Base-by-base conservation (phyloP, 208 protist genomes). In the Angomonas deanei region DNA sequence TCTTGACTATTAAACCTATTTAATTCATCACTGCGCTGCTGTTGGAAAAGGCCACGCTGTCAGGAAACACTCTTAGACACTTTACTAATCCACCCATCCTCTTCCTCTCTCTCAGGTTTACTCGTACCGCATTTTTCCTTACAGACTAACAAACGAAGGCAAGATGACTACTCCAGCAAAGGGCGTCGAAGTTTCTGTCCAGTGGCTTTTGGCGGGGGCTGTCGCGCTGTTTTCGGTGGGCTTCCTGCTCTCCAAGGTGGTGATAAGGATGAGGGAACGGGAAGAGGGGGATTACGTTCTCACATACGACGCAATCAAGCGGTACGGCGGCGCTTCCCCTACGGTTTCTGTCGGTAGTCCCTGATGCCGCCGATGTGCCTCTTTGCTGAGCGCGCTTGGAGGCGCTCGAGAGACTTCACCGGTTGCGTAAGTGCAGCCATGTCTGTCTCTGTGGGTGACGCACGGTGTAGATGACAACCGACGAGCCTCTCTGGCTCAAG, bases 391-490 rank as follows among this genome's bases (percentile, higher is more conserved):
- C 24, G 4, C n/a, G n/a, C 42, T 49, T 15, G n/a, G n/a, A 17
- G n/a, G 42, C n/a, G 5, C 42, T 15, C n/a, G n/a, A 15, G 6
- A 49, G 42, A 15, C n/a, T 21, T 21, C n/a, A 26, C 42, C n/a
- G 57, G 13, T 67, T 67, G 28, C 23, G 53, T 15, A 30, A 47
- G 3, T 67, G 62, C 28, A 52, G 52, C 8, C 49, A 67, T 36
- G 52, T 67, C 4, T 64, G 60, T 48, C 39, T 64, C 47, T 64
- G 60, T 24, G 60, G 56, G 48, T 30, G 23, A n/a, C 56, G 60
- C 28, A 49, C 47, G 17, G 60, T 64, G 47, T 3, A 48, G 31
- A 49, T 49, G 47, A 30, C 13, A 3, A 32, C 53, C 17, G 28
- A 64, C n/a, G 17, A 17, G 31, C 42, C 49, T 15, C 31, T 64